phyloP scores from a whole-genome alignment of 2,329 filamentous ascomycete species.

The Trichoderma semiorbis region DNA sequence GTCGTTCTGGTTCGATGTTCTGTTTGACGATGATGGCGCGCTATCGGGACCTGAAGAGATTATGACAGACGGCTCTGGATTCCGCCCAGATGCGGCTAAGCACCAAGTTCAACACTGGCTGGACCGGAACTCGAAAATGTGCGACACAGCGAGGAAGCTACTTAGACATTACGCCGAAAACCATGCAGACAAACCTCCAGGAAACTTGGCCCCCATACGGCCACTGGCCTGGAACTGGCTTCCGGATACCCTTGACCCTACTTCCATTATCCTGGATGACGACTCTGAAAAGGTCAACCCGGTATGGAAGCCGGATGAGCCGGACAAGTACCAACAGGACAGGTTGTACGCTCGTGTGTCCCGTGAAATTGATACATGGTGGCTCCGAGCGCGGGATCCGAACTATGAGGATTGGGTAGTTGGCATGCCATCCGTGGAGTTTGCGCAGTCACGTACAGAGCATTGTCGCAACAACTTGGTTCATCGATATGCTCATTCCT shows the following conservation, averaged over 20 bases:
- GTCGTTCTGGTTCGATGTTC: conserved; percentile 64
- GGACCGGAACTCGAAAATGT: conserved; percentile 57
- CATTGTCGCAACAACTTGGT: conserved; percentile 58
- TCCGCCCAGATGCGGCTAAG: conserved; percentile 56
- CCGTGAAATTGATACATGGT: conserved; percentile 63
- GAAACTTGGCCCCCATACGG: conserved; percentile 48
- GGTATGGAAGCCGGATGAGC: conserved; percentile 49
- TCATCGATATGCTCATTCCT: conserved; percentile 50
- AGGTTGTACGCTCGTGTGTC: conserved; percentile 58
- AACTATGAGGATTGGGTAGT: conserved; percentile 59
- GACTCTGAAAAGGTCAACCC: conserved; percentile 45
- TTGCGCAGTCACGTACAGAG: conserved; percentile 54
- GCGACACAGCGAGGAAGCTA: conserved; percentile 51
- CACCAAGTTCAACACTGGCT: conserved; percentile 61
- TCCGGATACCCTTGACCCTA: conserved; percentile 36
- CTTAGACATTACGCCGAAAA: conserved; percentile 54
- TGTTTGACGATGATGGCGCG: conserved; percentile 56
- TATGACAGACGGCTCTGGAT: conserved; percentile 50
- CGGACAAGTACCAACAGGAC: conserved; percentile 58
- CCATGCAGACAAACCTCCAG: conserved; percentile 47
- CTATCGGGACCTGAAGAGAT: conserved; percentile 49
- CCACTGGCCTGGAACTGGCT: conserved; percentile 56
- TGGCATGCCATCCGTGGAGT: conserved; percentile 58
- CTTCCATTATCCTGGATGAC: conserved; percentile 32
- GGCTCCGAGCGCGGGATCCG: conserved; percentile 57